A percentile compares a stretch with the other conserved stretches of the same genome.
Conservation (phyloP, 495 filamentous ascomycete species). For the Xylaria venustula region DNA sequence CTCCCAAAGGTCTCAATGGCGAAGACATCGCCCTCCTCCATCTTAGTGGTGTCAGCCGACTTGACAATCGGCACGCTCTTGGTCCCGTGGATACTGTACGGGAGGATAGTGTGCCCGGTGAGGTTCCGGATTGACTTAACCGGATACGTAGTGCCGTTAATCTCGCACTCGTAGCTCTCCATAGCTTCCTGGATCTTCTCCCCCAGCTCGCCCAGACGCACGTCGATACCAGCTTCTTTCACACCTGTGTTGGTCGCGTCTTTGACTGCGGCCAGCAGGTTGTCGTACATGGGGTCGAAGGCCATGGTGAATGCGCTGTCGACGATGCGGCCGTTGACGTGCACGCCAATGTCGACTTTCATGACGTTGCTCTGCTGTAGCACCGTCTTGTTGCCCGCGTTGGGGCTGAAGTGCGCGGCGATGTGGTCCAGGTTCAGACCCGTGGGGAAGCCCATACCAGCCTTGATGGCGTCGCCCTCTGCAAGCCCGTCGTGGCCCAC, state of each 20-base stretch:
- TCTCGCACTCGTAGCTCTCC: slow-evolving; percentile 84
- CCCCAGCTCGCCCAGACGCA: slow-evolving; percentile 73
- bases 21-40: slow-evolving; percentile 93
- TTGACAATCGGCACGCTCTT: slow-evolving; percentile 93
- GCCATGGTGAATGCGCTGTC: slow-evolving; percentile 92
- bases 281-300: slow-evolving; percentile 83
- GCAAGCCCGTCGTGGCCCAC: slow-evolving; percentile 75
- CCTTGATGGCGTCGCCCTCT: slow-evolving; percentile 73
- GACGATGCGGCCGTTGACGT: slow-evolving; percentile 87
- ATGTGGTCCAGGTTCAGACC: slow-evolving; percentile 85
- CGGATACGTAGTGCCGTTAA: slow-evolving; percentile 73
- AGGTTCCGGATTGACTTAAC: slow-evolving; percentile 86
- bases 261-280: slow-evolving; percentile 75
- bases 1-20: slow-evolving; percentile 94
- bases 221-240: slow-evolving; percentile 80
- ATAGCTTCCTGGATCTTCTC: slow-evolving; percentile 79
- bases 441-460: slow-evolving; percentile 87
- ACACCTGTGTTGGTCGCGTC: slow-evolving; percentile 87
- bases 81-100: slow-evolving; percentile 79
- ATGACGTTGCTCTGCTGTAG: slow-evolving; percentile 81
- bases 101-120: slow-evolving; percentile 85
- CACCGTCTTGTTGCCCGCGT: slow-evolving; percentile 84
- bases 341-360: slow-evolving; percentile 91
- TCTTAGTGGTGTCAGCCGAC: slow-evolving; percentile 73
- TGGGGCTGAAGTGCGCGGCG: slow-evolving; percentile 87